Conservation (phyloP, 352 stramenopile species). For the Sclerospora graminicola region DNA sequence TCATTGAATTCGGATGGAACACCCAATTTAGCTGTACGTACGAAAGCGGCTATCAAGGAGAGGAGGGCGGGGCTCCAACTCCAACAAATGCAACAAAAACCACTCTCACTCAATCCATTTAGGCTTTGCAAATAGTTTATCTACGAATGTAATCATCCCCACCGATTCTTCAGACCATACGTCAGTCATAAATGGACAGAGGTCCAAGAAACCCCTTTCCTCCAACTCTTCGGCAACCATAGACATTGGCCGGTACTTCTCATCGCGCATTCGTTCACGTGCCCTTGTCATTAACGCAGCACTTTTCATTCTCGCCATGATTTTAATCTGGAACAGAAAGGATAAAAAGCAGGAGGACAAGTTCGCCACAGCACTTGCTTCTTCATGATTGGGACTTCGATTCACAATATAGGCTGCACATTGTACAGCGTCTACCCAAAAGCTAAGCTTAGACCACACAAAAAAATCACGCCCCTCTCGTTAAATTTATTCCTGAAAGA, state of each 20-base stretch:
- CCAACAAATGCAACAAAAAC: background rate
- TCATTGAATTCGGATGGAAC: conserved; percentile 16
- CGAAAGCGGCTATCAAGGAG: conserved; percentile 58
- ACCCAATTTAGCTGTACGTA: conserved; percentile 47
- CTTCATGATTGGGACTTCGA: too few species aligned
- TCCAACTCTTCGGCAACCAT: background rate
- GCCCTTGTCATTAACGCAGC: conserved; percentile 52
- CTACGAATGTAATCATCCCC: background rate
- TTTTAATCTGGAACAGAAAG: conserved; percentile 53
- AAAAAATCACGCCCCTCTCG: too few species aligned
- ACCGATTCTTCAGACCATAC: conserved; percentile 1
- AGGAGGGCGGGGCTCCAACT: conserved; percentile 26
- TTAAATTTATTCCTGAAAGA: too few species aligned
- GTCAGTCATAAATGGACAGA: background rate
- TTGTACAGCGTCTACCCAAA: too few species aligned
- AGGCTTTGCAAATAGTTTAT: conserved; percentile 1
- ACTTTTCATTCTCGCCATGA: conserved; percentile 44
- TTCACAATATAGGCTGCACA: too few species aligned
- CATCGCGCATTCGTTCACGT: conserved; percentile 25
- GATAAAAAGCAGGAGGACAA: conserved; percentile 31
- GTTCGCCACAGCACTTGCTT: conserved; percentile 25
- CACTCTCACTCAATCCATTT: conserved; percentile 8
- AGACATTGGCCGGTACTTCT: conserved; percentile 4
- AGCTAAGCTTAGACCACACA: too few species aligned
- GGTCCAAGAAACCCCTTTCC: background rate